Conservation (phyloP, 1,284 basidiomycete species). For the Microbotryum scabiosae region DNA sequence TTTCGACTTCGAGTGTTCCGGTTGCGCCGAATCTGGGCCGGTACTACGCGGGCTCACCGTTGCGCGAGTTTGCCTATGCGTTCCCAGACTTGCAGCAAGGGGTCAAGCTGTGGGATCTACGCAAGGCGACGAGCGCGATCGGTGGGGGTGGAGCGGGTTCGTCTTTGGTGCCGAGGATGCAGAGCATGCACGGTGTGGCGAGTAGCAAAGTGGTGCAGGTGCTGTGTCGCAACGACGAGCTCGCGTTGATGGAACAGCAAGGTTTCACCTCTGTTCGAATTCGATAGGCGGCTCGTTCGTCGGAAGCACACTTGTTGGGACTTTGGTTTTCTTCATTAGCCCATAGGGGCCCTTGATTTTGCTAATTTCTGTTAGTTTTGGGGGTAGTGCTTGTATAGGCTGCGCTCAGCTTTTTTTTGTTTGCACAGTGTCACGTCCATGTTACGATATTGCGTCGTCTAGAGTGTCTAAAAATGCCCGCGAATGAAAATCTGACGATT, state of each 20-base stretch:
- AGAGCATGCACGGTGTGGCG: neutral
- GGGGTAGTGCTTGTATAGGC: no score
- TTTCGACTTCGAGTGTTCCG: neutral
- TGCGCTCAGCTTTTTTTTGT: no score
- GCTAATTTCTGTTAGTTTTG: no score
- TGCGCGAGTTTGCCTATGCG: conserved; percentile 14
- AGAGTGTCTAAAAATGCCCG: no score
- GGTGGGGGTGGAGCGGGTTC: neutral
- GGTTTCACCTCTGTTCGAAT: neutral
- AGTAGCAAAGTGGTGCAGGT: conserved; percentile 2
- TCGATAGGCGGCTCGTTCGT: neutral
- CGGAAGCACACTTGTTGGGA: no score
- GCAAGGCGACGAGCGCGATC: neutral
- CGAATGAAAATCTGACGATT: no score
- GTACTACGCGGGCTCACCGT: conserved; percentile 15
- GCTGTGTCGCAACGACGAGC: neutral
- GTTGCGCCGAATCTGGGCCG: conserved; percentile 16
- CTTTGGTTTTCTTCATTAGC: no score
- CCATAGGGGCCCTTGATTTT: no score
- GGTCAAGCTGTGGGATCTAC: conserved; percentile 18
- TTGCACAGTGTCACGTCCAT: neutral
- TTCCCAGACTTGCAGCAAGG: conserved; percentile 18
- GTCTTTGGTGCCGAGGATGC: neutral
- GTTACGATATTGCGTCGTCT: neutral
- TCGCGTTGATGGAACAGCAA: neutral